Evolutionary conservation across 208 protist genomes (phyloP).

Genomic region (Novymonas esmeraldas): DNA sequence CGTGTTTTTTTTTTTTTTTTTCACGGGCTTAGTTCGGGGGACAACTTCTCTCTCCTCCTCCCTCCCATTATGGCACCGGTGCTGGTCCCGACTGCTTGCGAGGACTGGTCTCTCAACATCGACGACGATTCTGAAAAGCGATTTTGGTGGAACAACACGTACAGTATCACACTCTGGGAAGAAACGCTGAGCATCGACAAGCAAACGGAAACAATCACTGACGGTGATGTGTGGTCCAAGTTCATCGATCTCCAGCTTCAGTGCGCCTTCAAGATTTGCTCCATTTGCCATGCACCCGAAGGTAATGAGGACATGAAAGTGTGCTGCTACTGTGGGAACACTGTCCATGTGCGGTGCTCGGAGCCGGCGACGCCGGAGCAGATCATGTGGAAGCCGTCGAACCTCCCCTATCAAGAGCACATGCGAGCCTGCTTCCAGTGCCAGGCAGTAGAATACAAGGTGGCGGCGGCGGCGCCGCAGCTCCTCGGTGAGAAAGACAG

Average conservation of each 20-base stretch:
- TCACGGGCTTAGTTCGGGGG: neutral
- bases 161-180: conserved; percentile 74
- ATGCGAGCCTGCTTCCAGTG: conserved; percentile 68
- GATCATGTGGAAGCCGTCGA: conserved; percentile 70
- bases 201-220: conserved; percentile 34
- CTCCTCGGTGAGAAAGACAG: conserved; percentile 35
- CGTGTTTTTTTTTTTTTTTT: neutral
- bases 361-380: conserved; percentile 41
- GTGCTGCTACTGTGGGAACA: conserved; percentile 77
- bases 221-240: conserved; percentile 62
- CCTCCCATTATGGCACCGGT: conserved; percentile 20
- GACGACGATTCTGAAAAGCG: conserved; percentile 36
- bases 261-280: conserved; percentile 72
- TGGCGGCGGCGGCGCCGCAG: neutral
- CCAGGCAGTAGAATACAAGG: conserved; percentile 33
- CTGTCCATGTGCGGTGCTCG: conserved; percentile 66
- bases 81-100: conserved; percentile 55
- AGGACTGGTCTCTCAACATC: conserved; percentile 79
- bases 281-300: conserved; percentile 60
- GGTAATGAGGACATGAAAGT: conserved; percentile 73
- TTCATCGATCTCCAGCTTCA: conserved; percentile 70
- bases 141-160: conserved; percentile 86
- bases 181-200: conserved; percentile 40
- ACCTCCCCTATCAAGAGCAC: conserved; percentile 42
- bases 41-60: conserved; percentile 10